phyloP scores from a whole-genome alignment of 2,329 filamentous ascomycete species.

The Chaetomiaceae sp. region DNA sequence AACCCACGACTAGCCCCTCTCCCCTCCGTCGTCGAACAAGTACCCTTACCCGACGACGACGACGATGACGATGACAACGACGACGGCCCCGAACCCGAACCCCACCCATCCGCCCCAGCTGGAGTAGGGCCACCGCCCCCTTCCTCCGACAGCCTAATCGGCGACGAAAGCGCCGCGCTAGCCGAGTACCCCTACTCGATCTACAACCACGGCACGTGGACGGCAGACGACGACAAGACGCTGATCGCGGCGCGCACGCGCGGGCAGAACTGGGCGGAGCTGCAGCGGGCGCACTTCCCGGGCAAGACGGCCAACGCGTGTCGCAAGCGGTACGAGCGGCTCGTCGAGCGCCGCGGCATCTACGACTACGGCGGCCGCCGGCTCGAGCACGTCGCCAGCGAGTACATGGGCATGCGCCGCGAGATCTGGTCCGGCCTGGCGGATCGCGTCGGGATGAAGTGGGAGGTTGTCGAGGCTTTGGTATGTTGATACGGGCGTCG shows the following conservation, averaged over 20 bases:
- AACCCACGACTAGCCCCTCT: not conserved
- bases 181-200: constrained; percentile 18
- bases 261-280: constrained; percentile 22
- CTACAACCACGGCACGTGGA: constrained; percentile 24
- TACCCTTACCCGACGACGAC: too few relatives aligned
- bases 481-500: too few relatives aligned
- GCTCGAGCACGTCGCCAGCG: constrained; percentile 18
- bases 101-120: too few relatives aligned
- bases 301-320: constrained; percentile 24
- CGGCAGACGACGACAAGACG: constrained; percentile 19
- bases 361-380: constrained; percentile 16
- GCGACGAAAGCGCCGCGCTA: constrained; percentile 3
- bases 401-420: constrained; percentile 22
- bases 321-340: constrained; percentile 24
- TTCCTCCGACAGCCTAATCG: not conserved
- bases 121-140: too few relatives aligned
- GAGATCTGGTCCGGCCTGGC: constrained; percentile 22
- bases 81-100: not conserved
- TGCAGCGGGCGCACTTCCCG: constrained; percentile 21
- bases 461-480: constrained; percentile 21
- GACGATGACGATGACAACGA: not conserved
- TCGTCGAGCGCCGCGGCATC: constrained; percentile 20
- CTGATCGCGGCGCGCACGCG: constrained; percentile 19
- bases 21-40: not conserved
- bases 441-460: constrained; percentile 18